phyloP scores from a whole-genome alignment of 257 asterid species.

The Rauvolfia tetraphylla region DNA sequence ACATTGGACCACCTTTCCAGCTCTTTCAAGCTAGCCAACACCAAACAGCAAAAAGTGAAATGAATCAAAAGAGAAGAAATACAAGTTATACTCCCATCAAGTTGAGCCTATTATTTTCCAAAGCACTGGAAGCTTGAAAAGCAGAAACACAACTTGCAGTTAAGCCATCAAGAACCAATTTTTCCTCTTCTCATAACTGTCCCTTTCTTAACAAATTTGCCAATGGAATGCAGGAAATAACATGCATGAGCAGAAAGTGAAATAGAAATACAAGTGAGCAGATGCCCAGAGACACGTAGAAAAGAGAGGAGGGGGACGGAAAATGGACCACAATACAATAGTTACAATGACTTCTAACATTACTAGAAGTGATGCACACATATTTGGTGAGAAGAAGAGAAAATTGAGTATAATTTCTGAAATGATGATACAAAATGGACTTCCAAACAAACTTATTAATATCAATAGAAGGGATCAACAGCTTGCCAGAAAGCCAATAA shows the following conservation, averaged over 20 bases:
- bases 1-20: conserved; percentile 38
- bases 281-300: background rate
- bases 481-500: background rate
- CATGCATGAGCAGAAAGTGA: background rate
- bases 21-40: conserved; percentile 25
- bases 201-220: background rate
- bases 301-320: too few relatives aligned
- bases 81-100: background rate
- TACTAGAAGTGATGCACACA: background rate
- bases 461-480: background rate
- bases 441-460: background rate
- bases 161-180: background rate
- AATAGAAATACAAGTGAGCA: background rate
- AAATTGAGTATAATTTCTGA: background rate
- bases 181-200: background rate
- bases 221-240: background rate
- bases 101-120: conserved; percentile 1
- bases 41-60: conserved; percentile 8
- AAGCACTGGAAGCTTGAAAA: conserved; percentile 6
- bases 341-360: background rate
- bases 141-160: background rate
- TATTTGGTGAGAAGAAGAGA: background rate
- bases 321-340: background rate
- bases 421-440: background rate
- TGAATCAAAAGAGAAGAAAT: conserved; percentile 1